Base-by-base conservation (phyloP, 2,329 filamentous ascomycete genomes). In the Cephalotrichum gorgonifer region DNA sequence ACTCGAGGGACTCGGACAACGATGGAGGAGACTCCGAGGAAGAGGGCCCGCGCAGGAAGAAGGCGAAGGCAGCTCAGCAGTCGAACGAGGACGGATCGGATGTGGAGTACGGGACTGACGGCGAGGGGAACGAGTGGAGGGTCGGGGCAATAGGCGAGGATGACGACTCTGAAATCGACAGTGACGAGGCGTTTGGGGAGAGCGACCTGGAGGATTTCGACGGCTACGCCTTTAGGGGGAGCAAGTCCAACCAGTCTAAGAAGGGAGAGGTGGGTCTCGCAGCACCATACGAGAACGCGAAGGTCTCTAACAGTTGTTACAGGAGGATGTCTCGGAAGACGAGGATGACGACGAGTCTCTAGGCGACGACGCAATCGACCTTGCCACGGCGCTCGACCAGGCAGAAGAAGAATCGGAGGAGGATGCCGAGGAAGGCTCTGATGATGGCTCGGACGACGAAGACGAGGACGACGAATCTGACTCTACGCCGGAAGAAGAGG, bases 131-230 rank as follows among this genome's bases (percentile, higher is more conserved):
- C 58, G 81, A 86, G 59, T 95, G 88, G 88, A 83, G 76, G 45
- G 72, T 95, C 46, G 89, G 90, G 25, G 72, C 79, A 6, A 72
- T 70, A 22, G 70, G 69, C 15, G 75, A 75, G 28, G 78, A 81
- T 33, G 74, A 81, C 20, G 79, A 83, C 56, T 82, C 78, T 5
- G 79, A 82, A 52, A 76, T 82, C 48, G 80, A 83, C 55, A 80
- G 76, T 56, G 79, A 83, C 61, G 88, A 94, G 58, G 90, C 91
- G 2, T 88, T 95, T 72, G 87, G 88, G 3, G 83, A 87, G 55
- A 93, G 87, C 58, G 90, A 95, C 59, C 83, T 93, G 59, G 90
- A 95, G 61, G 78, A 76, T 54, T 94, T 95, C 55, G 81, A 88
- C 54, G 86, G 81, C 11, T 94, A 84, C 58, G 59, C 71, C 0